These are phyloP conservation scores for Ilex aquifolium DNA, from an alignment of 257 asterid genomes.

Conservation along the genomic window DNA sequence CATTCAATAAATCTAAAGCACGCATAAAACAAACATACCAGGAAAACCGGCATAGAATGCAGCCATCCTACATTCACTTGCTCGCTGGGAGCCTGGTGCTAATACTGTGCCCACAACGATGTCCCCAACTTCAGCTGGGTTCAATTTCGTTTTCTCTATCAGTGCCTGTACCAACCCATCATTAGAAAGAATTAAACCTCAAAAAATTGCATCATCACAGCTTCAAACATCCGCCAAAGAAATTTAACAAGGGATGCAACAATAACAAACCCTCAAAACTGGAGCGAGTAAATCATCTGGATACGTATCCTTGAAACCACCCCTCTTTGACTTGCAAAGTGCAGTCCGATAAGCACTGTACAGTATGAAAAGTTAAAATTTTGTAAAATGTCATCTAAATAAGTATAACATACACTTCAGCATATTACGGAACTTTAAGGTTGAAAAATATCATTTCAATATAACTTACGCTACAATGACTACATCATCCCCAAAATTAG, in stretches of 20 bases:
- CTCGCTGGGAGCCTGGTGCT: slow-evolving; percentile 97
- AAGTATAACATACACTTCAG: too few relatives aligned
- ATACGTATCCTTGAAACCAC: slow-evolving; percentile 94
- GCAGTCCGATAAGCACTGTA: slow-evolving; percentile 90
- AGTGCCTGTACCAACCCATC: slow-evolving; percentile 41
- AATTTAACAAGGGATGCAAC: slow-evolving; percentile 5
- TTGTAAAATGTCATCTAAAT: neutral
- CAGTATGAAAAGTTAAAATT: slow-evolving; percentile 5
- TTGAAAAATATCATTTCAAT: neutral
- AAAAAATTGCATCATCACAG: neutral
- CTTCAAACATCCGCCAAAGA: slow-evolving; percentile 14
- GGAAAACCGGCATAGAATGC: slow-evolving; percentile 99
- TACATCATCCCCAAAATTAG: slow-evolving; percentile 88
- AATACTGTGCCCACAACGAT: slow-evolving; percentile 92
- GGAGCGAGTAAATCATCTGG: slow-evolving; percentile 97
- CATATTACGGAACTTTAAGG: neutral
- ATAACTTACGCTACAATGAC: slow-evolving; percentile 95
- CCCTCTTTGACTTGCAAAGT: slow-evolving; percentile 88
- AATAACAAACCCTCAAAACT: slow-evolving; percentile 60
- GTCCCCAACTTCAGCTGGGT: slow-evolving; percentile 93
- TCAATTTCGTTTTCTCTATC: slow-evolving; percentile 71
- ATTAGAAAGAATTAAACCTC: neutral
- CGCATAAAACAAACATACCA: slow-evolving; percentile 32
- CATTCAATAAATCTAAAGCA: neutral
- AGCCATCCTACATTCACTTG: slow-evolving; percentile 99